Evolutionary conservation across 1,284 basidiomycete species (phyloP).

Genomic region (Boletus subluridellus): DNA sequence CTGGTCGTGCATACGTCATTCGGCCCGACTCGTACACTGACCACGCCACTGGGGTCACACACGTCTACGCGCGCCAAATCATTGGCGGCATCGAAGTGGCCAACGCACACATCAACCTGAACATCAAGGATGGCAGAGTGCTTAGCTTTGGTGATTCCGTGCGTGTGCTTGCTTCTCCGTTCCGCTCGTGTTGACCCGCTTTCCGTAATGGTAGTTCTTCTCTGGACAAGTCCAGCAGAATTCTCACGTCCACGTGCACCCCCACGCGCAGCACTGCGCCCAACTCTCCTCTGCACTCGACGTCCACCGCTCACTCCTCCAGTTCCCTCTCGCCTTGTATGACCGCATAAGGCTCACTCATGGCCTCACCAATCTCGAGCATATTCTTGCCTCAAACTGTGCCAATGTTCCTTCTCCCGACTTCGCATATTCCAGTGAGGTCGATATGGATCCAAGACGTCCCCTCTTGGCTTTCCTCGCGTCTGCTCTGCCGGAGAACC

Average conservation of each 20-base stretch:
- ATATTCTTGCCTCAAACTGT: conserved; percentile 49
- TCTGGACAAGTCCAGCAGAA: conserved; percentile 45
- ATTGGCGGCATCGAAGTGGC: conserved; percentile 82
- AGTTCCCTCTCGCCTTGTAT: neutral
- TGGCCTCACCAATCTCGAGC: conserved; percentile 37
- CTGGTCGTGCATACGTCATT: conserved; percentile 51
- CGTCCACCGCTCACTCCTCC: conserved; percentile 20
- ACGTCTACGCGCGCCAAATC: conserved; percentile 80
- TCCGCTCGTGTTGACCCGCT: conserved; percentile 15
- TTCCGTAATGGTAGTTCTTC: conserved; percentile 53
- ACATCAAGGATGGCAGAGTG: conserved; percentile 77
- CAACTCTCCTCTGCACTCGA: conserved; percentile 22
- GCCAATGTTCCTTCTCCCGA: no score
- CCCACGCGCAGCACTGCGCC: no score
- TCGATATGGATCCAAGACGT: no score
- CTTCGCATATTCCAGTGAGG: no score
- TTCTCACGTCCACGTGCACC: conserved; percentile 25
- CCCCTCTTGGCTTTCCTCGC: no score
- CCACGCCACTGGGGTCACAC: conserved; percentile 72
- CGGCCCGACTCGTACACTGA: conserved; percentile 86
- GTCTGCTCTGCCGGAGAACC: no score
- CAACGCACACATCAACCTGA: conserved; percentile 90
- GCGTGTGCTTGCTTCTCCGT: conserved; percentile 31
- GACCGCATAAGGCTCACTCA: conserved; percentile 19
- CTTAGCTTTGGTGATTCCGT: conserved; percentile 36